A percentile compares a stretch with the other conserved stretches of the same genome.
phyloP scores from a whole-genome alignment of 495 filamentous ascomycete species.

The Hypoxylon lienhwacheense region DNA sequence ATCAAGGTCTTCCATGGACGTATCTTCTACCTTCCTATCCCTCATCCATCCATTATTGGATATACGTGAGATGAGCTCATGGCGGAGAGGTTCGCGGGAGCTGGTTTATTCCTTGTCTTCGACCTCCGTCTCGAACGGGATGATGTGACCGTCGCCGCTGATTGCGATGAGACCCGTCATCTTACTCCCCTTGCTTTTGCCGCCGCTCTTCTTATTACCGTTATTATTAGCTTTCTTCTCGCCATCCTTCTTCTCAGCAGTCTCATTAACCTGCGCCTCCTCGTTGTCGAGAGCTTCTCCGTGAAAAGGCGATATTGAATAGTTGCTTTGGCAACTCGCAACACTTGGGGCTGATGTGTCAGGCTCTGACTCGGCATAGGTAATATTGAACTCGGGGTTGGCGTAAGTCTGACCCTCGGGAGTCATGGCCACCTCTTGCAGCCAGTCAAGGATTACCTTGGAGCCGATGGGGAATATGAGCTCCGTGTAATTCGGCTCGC shows the following conservation, averaged over 20 bases:
- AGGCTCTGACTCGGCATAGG: slow-evolving; percentile 7
- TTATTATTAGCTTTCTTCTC: neutral
- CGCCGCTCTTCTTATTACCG: neutral
- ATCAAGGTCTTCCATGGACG: too few species aligned
- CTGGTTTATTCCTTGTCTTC: too few species aligned
- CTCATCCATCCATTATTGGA: too few species aligned
- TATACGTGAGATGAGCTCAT: too few species aligned
- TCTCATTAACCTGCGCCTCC: slow-evolving; percentile 4
- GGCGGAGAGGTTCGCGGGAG: too few species aligned
- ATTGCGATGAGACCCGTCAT: neutral
- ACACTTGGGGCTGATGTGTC: too few species aligned
- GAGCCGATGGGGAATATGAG: slow-evolving; percentile 41
- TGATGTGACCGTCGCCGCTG: too few species aligned
- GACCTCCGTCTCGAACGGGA: too few species aligned
- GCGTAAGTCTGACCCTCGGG: slow-evolving; percentile 30
- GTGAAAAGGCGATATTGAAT: too few species aligned
- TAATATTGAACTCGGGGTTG: slow-evolving; percentile 39
- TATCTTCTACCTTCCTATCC: too few species aligned
- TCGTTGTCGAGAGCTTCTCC: too few species aligned
- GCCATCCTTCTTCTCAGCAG: neutral
- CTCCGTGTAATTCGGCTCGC: slow-evolving; percentile 44
- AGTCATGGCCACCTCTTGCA: slow-evolving; percentile 47
- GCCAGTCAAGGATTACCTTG: slow-evolving; percentile 45
- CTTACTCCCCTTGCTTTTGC: neutral
- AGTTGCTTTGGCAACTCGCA: too few species aligned